Base-by-base conservation (phyloP, 2,329 filamentous ascomycete species). In the Aureobasidium melanogenum region DNA sequence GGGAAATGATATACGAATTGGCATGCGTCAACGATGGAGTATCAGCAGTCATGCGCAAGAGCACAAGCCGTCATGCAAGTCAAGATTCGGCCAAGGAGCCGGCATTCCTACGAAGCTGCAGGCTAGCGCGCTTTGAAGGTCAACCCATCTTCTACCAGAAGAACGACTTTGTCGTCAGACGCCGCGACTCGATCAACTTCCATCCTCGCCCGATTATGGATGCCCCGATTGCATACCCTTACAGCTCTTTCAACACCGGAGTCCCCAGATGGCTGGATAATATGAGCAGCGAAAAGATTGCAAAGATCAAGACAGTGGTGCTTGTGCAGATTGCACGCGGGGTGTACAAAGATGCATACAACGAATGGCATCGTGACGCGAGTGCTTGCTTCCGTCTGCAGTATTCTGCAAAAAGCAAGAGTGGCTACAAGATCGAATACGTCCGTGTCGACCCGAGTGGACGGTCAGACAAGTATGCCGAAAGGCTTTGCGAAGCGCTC, bases 1-100 rank as follows among this genome's bases (percentile, higher is more conserved):
- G 60, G 3, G 48, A 56, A 9, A 62, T 62, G 60, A 62, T 62
- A 26, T 62, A 62, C 17, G 52, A 38, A 19, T 34, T 61, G 47
- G 59, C 36, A 17, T 47, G 48, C 50, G 38, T 52, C 59, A 61
- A 52, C 59, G 47, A 54, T 7, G 59, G 39, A 9, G 24, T 61
- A 17, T 26, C 59, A 26, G 41, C 47, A 36, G n/a, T 61, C 59
- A 32, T 61, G 48, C 15, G 56, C 24, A 59, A 41, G 34, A 50
- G 19, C 22, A 48, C 56, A 41, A 48, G 32, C 41, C 56, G 56
- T 22, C 15, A 44, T 22, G 47, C 59, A 44, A 54, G 41, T 52
- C 48, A 52, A 22, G 59, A 61, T 15, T 61, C 59, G 14, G 59
- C 59, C 26, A 55, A 52, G 30, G 59, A 61, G 19, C 59, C 59